Conservation (phyloP, 352 stramenopile genomes). For the Globisporangium cystogenes region DNA sequence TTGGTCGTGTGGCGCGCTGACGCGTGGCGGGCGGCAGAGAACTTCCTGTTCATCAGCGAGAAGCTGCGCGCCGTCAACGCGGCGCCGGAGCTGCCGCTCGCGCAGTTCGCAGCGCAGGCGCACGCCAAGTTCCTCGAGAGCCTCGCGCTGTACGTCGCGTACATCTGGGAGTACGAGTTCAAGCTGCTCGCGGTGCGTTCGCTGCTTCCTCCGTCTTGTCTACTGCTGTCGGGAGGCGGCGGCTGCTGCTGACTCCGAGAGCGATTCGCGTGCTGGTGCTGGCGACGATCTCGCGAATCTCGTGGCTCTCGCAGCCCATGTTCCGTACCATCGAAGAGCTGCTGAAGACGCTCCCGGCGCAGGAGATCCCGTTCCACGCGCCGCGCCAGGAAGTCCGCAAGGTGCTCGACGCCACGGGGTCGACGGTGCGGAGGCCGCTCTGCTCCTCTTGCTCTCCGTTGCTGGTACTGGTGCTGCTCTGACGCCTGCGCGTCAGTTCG, state of each 20-base stretch:
- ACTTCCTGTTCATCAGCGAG: slow-evolving; percentile 63
- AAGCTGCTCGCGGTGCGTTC: slow-evolving; percentile 44
- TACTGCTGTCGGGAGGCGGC: too few species aligned
- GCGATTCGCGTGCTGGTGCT: too few species aligned
- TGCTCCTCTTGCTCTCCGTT: background rate
- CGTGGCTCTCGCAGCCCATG: slow-evolving; percentile 27
- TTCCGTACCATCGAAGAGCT: slow-evolving; percentile 51
- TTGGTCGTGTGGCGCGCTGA: background rate
- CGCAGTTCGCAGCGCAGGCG: slow-evolving; percentile 42
- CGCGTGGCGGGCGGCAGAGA: slow-evolving; percentile 26
- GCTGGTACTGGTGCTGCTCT: background rate
- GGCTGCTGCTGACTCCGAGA: too few species aligned
- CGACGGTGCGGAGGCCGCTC: slow-evolving; percentile 30
- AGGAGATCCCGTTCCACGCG: slow-evolving; percentile 67
- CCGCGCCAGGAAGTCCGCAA: slow-evolving; percentile 53
- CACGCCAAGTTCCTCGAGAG: slow-evolving; percentile 36
- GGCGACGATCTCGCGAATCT: too few species aligned
- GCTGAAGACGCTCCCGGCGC: slow-evolving; percentile 40
- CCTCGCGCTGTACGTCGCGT: slow-evolving; percentile 41
- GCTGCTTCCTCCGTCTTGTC: too few species aligned
- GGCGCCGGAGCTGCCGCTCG: slow-evolving; percentile 35
- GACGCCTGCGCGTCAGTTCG: slow-evolving; percentile 27
- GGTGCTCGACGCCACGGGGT: slow-evolving; percentile 32
- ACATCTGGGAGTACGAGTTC: slow-evolving; percentile 68
- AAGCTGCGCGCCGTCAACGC: slow-evolving; percentile 41